Conservation (phyloP, 2,329 filamentous ascomycete species). For the Ophiostoma pallidulum region DNA sequence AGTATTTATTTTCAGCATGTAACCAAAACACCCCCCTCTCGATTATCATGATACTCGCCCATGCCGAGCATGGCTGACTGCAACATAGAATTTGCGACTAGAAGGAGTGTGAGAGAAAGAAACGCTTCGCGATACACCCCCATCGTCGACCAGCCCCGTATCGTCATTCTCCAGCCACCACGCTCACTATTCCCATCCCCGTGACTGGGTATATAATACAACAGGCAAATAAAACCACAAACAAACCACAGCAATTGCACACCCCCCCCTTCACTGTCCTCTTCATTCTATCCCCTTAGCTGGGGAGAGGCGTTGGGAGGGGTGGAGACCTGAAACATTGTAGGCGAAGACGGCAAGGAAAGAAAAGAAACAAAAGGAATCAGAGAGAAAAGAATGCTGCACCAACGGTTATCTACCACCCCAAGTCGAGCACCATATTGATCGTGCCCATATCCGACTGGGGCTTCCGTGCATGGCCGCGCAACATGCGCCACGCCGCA, state of each 20-base stretch:
- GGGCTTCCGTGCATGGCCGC: constrained; percentile 57
- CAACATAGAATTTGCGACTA: too few species aligned
- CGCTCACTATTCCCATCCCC: constrained; percentile 1
- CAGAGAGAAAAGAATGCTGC: background rate
- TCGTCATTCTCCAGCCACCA: background rate
- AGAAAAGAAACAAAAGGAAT: background rate
- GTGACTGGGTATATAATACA: constrained; percentile 5
- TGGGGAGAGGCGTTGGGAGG: too few species aligned
- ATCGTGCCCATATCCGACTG: constrained; percentile 29
- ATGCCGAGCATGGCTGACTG: too few species aligned
- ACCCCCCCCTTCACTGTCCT: too few species aligned
- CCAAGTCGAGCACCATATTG: constrained; percentile 23
- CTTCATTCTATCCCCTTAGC: too few species aligned
- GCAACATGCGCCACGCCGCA: constrained; percentile 52
- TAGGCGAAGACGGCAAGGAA: background rate
- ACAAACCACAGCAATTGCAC: background rate
- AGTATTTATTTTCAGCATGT: background rate
- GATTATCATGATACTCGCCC: too few species aligned
- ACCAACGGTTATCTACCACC: background rate
- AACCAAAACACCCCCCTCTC: too few species aligned
- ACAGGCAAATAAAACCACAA: background rate
- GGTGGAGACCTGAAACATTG: background rate
- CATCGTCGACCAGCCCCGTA: background rate
- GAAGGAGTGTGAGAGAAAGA: too few species aligned
- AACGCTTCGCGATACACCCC: too few species aligned